Evolutionary conservation across 2,329 filamentous ascomycete genomes (phyloP).

Genomic region (Penicillium sp.): DNA sequence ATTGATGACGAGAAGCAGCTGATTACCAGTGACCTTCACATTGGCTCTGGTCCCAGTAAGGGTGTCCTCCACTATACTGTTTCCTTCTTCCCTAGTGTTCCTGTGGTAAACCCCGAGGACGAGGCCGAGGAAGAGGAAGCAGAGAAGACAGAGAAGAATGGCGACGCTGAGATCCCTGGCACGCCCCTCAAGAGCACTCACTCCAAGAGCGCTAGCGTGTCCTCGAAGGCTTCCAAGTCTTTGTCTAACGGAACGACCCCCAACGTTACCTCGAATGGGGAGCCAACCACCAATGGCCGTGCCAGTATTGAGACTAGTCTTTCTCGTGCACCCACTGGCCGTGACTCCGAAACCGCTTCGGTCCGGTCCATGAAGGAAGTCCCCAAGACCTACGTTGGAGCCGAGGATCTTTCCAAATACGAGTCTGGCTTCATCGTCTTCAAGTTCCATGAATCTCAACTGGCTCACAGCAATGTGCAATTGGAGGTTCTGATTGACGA

Average conservation of each 20-base stretch:
- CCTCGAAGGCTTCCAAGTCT: constrained; percentile 26
- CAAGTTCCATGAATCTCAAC: constrained; percentile 85
- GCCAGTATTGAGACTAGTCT: constrained; percentile 33
- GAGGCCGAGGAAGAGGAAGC: constrained; percentile 51
- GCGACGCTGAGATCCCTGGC: constrained; percentile 9
- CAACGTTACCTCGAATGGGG: constrained; percentile 44
- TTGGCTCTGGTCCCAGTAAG: constrained; percentile 73
- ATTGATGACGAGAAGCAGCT: constrained; percentile 73
- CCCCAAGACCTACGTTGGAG: constrained; percentile 75
- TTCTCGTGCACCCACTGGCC: constrained; percentile 41
- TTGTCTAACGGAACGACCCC: constrained; percentile 16
- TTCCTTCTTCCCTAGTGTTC: constrained; percentile 86
- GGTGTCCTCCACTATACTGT: constrained; percentile 79
- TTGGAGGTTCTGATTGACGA: constrained; percentile 93
- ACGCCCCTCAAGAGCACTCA: constrained; percentile 31
- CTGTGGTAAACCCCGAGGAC: constrained; percentile 83
- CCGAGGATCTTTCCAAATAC: constrained; percentile 78
- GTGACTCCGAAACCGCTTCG: constrained; percentile 49
- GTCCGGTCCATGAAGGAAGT: constrained; percentile 52
- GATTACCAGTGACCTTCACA: constrained; percentile 66
- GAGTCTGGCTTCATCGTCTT: constrained; percentile 92
- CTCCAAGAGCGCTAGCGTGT: constrained; percentile 30
- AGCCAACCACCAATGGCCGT: constrained; percentile 29
- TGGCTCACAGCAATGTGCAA: constrained; percentile 72
- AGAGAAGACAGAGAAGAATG: constrained; percentile 40